Evolutionary conservation across 768 basidiomycete species (phyloP), one percentile per base, ranked within the genome.

Genomic region (Lactarius pseudohatsudake): DNA sequence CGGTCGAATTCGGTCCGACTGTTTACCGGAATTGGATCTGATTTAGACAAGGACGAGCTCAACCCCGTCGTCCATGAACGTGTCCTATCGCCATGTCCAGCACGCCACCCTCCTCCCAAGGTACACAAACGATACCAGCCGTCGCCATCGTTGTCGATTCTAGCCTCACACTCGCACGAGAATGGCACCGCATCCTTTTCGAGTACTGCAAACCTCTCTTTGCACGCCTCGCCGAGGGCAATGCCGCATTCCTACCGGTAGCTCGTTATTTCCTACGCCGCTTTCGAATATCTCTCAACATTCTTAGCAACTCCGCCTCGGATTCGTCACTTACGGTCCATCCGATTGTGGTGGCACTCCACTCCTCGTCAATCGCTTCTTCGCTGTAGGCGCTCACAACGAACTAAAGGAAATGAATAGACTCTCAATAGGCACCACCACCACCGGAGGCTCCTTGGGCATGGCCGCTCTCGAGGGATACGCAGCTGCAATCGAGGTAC

Each of bases 241-340:
- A 62, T 22, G 32, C 63, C 20, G 18, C 56, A 30, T 47, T 40
- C 45, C 38, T 43, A 43, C 43, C 22, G 56, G 70, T 70, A 56
- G 18, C 22, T 54, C 41, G 22, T 38, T 22, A 2, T 32, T 4
- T 50, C 11, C 34, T 53, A 9, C 58, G 10, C 36, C 28, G 36
- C 40, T 64, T 38, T 47, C 36, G 13, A 64, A 30, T 6, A 13
- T 15, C 13, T 34, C 28, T 40, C 34, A 63, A 57, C 43, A 26
- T 38, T 30, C 34, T 2, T 18, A 69, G 64, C 61, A 62, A 26
- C 50, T 71, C 26, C 66, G 67, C 20, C 38, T 74, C 16, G 73
- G 69, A 34, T 62, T 72, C 40, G 64, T 74, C 50, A 69, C 73
- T 13, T 74, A 74, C 30, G 74, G 70, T 8, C 67, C 68, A 41